phyloP scores from a whole-genome alignment of 2,329 filamentous ascomycete species.

The Exserohilum turcica region DNA sequence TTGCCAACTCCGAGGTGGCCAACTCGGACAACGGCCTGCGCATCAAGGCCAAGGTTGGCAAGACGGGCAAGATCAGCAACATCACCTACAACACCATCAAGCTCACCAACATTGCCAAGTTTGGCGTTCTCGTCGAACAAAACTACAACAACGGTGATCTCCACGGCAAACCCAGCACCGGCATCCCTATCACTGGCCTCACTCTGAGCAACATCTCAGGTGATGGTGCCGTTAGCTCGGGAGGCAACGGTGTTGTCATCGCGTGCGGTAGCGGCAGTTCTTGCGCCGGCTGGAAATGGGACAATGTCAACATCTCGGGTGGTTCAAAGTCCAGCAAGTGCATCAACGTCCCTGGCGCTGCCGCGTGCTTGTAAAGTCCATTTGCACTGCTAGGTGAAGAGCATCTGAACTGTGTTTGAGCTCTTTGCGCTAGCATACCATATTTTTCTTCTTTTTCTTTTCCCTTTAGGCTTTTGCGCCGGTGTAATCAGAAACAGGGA shows the following conservation, averaged over 20 bases:
- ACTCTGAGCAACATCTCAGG: conserved; percentile 47
- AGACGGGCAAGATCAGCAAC: conserved; percentile 57
- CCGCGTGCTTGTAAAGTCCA: conserved; percentile 24
- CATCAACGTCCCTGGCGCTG: conserved; percentile 41
- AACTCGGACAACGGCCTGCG: conserved; percentile 62
- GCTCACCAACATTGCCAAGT: conserved; percentile 50
- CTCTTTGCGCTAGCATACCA: neutral
- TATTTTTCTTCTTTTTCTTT: neutral
- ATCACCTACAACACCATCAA: conserved; percentile 55
- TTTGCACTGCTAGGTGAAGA: neutral
- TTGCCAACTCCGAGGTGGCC: conserved; percentile 55
- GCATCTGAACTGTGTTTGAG: neutral
- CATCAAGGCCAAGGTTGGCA: conserved; percentile 60
- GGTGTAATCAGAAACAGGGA: neutral
- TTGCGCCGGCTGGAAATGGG: conserved; percentile 62
- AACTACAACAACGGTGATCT: conserved; percentile 57
- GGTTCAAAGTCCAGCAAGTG: conserved; percentile 46
- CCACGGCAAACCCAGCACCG: conserved; percentile 52
- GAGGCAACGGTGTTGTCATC: conserved; percentile 58
- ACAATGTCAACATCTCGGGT: conserved; percentile 47
- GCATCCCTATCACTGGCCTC: conserved; percentile 53
- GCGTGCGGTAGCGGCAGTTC: conserved; percentile 55
- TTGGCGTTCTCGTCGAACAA: conserved; percentile 57
- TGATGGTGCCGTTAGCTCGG: conserved; percentile 32
- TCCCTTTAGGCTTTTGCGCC: neutral